Percentiles rank a stretch among this genome's conserved stretches.
Conservation (phyloP, 1,284 basidiomycete species). For the Trametes hirsuta region DNA sequence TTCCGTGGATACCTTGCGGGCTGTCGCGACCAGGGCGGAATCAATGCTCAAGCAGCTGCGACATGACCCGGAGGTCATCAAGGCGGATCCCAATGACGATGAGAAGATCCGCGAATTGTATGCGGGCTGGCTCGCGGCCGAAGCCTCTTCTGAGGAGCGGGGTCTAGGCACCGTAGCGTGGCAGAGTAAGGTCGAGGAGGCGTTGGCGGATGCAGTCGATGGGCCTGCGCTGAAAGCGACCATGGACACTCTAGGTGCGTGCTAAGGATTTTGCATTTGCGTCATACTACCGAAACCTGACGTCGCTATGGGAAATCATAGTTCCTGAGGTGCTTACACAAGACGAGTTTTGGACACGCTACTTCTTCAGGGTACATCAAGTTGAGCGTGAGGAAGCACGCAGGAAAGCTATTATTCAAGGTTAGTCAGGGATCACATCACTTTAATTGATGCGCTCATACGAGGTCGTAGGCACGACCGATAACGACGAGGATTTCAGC, state of each 20-base stretch:
- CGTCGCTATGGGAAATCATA: constrained; percentile 33
- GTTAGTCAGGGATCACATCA: constrained; percentile 41
- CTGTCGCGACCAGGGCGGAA: constrained; percentile 77
- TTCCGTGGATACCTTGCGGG: constrained; percentile 48
- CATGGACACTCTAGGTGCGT: constrained; percentile 63
- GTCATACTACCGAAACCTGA: not conserved
- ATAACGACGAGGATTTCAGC: constrained; percentile 77
- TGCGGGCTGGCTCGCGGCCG: constrained; percentile 57
- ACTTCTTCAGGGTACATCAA: constrained; percentile 89
- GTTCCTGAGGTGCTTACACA: constrained; percentile 74
- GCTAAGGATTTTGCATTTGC: too few relatives aligned
- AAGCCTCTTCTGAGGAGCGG: constrained; percentile 55
- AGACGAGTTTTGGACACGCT: constrained; percentile 86
- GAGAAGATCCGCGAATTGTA: constrained; percentile 60
- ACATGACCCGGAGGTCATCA: constrained; percentile 76
- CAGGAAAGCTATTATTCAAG: constrained; percentile 79
- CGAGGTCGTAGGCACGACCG: constrained; percentile 47
- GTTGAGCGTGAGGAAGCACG: constrained; percentile 84
- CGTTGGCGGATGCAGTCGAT: constrained; percentile 53
- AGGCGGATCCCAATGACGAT: constrained; percentile 75
- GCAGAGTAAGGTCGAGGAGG: constrained; percentile 52
- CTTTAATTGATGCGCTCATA: not conserved
- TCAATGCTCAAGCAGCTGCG: constrained; percentile 75
- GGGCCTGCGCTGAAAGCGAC: constrained; percentile 63
- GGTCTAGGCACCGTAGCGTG: constrained; percentile 62